Evolutionary conservation across 2,329 filamentous ascomycete species (phyloP).

Genomic region (Colletotrichum tropicicola): DNA sequence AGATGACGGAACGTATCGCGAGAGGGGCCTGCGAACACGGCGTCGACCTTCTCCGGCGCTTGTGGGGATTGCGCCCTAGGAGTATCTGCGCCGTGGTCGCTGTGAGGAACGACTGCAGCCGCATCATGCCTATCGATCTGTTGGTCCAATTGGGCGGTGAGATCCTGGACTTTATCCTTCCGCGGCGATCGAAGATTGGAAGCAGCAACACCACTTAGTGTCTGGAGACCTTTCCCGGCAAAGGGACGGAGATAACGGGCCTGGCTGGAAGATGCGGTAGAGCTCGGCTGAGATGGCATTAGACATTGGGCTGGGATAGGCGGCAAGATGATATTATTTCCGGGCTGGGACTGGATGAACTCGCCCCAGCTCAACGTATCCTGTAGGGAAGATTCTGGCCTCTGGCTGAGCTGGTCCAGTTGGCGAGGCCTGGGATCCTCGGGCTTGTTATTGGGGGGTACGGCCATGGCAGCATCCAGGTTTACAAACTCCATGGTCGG

Average conservation of each 20-base stretch:
- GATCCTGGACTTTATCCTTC: slow-evolving; percentile 38
- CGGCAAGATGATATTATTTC: slow-evolving; percentile 45
- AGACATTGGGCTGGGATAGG: slow-evolving; percentile 61
- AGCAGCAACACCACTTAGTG: slow-evolving; percentile 53
- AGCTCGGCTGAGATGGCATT: slow-evolving; percentile 61
- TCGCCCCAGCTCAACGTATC: slow-evolving; percentile 65
- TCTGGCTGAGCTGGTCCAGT: slow-evolving; percentile 38
- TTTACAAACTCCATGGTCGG: slow-evolving; percentile 52
- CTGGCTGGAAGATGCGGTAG: slow-evolving; percentile 60
- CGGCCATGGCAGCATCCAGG: slow-evolving; percentile 45
- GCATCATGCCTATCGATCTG: slow-evolving; percentile 33
- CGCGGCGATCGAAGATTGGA: slow-evolving; percentile 42
- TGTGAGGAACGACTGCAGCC: slow-evolving; percentile 35
- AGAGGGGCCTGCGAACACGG: slow-evolving; percentile 34
- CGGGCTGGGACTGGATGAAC: slow-evolving; percentile 49
- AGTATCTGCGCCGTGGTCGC: slow-evolving; percentile 37
- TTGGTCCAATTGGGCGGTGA: slow-evolving; percentile 29
- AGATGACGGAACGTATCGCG: slow-evolving; percentile 54
- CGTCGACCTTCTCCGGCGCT: slow-evolving; percentile 7
- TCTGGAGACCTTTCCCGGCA: slow-evolving; percentile 63
- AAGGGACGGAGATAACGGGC: slow-evolving; percentile 63
- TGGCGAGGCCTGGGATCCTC: slow-evolving; percentile 34
- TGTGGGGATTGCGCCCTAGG: slow-evolving; percentile 28
- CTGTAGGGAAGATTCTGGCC: slow-evolving; percentile 55
- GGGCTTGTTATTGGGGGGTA: slow-evolving; percentile 42